These are phyloP conservation scores for Sugiyamaella xylanicola DNA, from an alignment of 1,139 yeast genomes.

Conservation along the genomic window DNA sequence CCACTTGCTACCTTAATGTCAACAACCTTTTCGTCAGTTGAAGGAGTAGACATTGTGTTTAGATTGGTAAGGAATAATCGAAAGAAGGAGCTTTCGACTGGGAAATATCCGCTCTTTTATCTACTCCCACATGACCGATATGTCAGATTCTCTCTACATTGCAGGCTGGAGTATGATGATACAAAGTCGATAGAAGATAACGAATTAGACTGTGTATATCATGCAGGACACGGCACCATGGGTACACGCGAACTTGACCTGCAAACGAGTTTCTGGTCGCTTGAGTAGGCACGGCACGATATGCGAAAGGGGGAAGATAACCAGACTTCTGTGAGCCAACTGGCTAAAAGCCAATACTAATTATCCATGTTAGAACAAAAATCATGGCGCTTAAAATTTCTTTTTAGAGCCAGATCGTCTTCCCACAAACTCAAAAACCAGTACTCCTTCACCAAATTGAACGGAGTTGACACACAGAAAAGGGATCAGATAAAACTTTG, in stretches of 20 bases:
- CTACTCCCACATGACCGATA: conserved; percentile 2
- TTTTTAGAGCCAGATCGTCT: background rate
- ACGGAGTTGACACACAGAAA: too few species aligned
- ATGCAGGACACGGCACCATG: conserved; percentile 19
- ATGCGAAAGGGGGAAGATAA: conserved; percentile 1
- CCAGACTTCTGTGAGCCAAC: background rate
- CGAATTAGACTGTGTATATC: conserved; percentile 11
- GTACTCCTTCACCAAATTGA: too few species aligned
- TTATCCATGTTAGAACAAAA: background rate
- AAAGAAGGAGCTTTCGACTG: background rate
- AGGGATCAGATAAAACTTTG: background rate
- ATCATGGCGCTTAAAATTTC: background rate
- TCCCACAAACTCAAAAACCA: background rate
- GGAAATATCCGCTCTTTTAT: conserved; percentile 6
- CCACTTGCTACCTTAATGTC: conserved; percentile 14
- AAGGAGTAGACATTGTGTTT: conserved; percentile 9
- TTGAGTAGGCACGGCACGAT: conserved; percentile 14
- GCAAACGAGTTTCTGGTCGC: background rate
- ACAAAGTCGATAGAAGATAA: conserved; percentile 12
- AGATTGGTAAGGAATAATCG: conserved; percentile 2
- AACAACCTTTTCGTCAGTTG: conserved; percentile 12
- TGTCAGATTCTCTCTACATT: background rate
- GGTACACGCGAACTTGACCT: background rate
- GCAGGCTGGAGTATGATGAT: background rate
- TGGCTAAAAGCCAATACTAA: background rate